These are phyloP conservation scores for Candolleomyces efflorescens DNA, from an alignment of 768 basidiomycete species.

Conservation along the genomic window DNA sequence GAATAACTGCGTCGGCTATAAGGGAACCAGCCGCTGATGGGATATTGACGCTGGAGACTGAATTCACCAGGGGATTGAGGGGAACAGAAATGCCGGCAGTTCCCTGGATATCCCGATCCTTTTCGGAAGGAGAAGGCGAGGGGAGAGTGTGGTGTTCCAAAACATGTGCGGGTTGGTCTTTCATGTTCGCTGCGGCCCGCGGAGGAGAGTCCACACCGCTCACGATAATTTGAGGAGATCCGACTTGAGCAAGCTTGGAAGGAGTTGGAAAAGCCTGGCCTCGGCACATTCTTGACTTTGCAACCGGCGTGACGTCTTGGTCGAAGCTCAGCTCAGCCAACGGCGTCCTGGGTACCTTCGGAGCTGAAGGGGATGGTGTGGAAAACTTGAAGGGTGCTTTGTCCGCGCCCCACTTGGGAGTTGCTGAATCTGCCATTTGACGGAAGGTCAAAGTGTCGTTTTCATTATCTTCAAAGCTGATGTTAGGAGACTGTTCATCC, in stretches of 20 bases:
- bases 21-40: slow-evolving; percentile 11
- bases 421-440: slow-evolving; percentile 32
- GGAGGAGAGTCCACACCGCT: slow-evolving; percentile 7
- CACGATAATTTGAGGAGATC: slow-evolving; percentile 10
- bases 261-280: slow-evolving; percentile 14
- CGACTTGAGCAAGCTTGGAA: slow-evolving; percentile 18
- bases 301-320: slow-evolving; percentile 30
- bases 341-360: slow-evolving; percentile 29
- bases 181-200: slow-evolving; percentile 13
- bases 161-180: not conserved
- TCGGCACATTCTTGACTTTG: slow-evolving; percentile 27
- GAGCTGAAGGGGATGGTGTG: slow-evolving; percentile 15
- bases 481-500: slow-evolving; percentile 19
- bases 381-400: slow-evolving; percentile 10
- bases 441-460: slow-evolving; percentile 33
- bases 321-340: slow-evolving; percentile 31
- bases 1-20: slow-evolving; percentile 20
- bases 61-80: slow-evolving; percentile 18
- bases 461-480: slow-evolving; percentile 29
- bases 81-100: not conserved
- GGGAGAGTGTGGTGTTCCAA: not conserved
- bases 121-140: not conserved
- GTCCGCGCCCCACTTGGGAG: slow-evolving; percentile 25
- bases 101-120: not conserved
- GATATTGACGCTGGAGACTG: slow-evolving; percentile 6